These are phyloP conservation scores for Yamadazyma conglobata DNA, from an alignment of 1,139 yeast genomes.

Conservation along the genomic window DNA sequence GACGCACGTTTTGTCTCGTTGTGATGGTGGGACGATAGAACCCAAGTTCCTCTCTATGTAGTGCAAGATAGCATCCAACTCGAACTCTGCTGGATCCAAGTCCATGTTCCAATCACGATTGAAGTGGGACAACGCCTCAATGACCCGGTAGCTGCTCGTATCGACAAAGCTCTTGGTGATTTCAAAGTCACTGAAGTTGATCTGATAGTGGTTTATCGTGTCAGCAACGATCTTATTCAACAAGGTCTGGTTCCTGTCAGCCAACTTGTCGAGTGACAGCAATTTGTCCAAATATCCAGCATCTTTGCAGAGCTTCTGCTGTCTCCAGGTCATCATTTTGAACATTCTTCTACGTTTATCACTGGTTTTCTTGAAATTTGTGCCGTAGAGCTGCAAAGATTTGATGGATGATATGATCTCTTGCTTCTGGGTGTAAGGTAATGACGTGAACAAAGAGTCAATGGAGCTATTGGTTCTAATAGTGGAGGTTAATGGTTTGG, in stretches of 20 bases:
- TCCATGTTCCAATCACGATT: constrained; percentile 62
- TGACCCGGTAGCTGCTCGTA: constrained; percentile 47
- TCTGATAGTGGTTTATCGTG: constrained; percentile 37
- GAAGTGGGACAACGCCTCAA: constrained; percentile 70
- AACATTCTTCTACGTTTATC: constrained; percentile 45
- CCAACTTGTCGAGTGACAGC: constrained; percentile 39
- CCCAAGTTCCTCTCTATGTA: constrained; percentile 41
- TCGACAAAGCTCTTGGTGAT: constrained; percentile 12
- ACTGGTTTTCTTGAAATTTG: constrained; percentile 38
- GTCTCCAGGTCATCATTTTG: constrained; percentile 51
- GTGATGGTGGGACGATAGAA: constrained; percentile 21
- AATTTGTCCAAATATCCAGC: constrained; percentile 57
- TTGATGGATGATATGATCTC: constrained; percentile 50
- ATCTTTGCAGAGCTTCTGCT: constrained; percentile 49
- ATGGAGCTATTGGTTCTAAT: constrained; percentile 2
- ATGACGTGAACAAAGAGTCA: constrained; percentile 5
- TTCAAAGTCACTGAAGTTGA: constrained; percentile 40
- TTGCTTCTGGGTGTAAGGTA: constrained; percentile 8
- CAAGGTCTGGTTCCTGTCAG: constrained; percentile 43
- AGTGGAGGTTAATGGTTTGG: constrained; percentile 1
- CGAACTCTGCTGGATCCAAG: constrained; percentile 19
- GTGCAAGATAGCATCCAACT: constrained; percentile 49
- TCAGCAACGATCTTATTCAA: constrained; percentile 41
- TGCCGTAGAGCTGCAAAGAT: constrained; percentile 46
- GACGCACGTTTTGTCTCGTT: constrained; percentile 39